Evolutionary conservation across 2,329 filamentous ascomycete genomes (phyloP).

Genomic region (Zymoseptoria tritici): DNA sequence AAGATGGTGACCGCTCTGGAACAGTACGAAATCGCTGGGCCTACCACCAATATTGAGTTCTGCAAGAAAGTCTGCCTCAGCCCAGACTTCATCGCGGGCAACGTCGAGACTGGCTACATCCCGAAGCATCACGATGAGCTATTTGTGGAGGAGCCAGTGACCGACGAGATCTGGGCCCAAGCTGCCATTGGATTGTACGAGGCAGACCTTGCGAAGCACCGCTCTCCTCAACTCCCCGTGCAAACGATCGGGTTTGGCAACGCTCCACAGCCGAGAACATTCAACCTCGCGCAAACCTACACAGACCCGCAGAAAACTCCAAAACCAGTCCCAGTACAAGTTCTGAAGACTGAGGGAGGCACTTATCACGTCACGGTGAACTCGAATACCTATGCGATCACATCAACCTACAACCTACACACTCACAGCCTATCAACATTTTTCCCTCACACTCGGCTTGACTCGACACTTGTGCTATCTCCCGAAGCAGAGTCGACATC

Average conservation of each 20-base stretch:
- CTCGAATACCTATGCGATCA: slow-evolving; percentile 28
- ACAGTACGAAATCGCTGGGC: slow-evolving; percentile 84
- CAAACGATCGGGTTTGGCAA: slow-evolving; percentile 52
- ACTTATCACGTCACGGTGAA: slow-evolving; percentile 46
- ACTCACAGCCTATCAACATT: slow-evolving; percentile 59
- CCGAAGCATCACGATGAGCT: slow-evolving; percentile 76
- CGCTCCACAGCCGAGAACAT: slow-evolving; percentile 51
- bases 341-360: slow-evolving; percentile 45
- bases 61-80: slow-evolving; percentile 79
- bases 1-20: slow-evolving; percentile 74
- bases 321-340: slow-evolving; percentile 32
- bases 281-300: slow-evolving; percentile 46
- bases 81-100: slow-evolving; percentile 72
- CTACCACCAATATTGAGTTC: slow-evolving; percentile 95
- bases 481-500: slow-evolving; percentile 45
- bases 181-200: slow-evolving; percentile 65
- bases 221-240: slow-evolving; percentile 21
- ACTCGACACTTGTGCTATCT: slow-evolving; percentile 66
- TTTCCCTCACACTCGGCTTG: slow-evolving; percentile 72
- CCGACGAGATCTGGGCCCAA: slow-evolving; percentile 74
- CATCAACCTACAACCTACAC: slow-evolving; percentile 39
- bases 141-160: slow-evolving; percentile 54
- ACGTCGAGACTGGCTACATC: slow-evolving; percentile 95
- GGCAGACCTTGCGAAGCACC: slow-evolving; percentile 41
- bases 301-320: slow-evolving; percentile 38